Conservation (phyloP, 1,284 basidiomycete genomes). For the Ustilago nuda region DNA sequence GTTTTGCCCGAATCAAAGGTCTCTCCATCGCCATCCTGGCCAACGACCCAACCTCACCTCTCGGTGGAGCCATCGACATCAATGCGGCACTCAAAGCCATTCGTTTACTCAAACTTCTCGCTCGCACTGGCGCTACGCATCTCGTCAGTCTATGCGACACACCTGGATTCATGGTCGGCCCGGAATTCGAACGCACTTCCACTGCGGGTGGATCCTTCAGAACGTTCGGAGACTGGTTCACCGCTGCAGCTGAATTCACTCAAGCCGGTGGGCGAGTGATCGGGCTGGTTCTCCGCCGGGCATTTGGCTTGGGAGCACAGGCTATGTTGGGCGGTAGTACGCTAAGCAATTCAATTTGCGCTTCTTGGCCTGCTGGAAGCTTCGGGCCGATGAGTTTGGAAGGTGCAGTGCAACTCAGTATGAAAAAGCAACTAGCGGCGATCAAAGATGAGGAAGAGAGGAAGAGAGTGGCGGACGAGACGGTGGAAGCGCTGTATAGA, state of each 20-base stretch:
- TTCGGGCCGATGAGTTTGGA: constrained; percentile 53
- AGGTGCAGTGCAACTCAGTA: constrained; percentile 49
- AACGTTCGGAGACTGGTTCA: constrained; percentile 55
- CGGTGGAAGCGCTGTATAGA: constrained; percentile 46
- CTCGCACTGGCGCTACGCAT: constrained; percentile 36
- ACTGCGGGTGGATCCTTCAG: constrained; percentile 39
- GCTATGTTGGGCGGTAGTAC: constrained; percentile 53
- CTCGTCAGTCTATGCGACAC: constrained; percentile 53
- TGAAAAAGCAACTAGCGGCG: constrained; percentile 49
- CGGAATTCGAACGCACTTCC: constrained; percentile 31
- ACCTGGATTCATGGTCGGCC: constrained; percentile 59
- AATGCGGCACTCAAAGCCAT: constrained; percentile 47
- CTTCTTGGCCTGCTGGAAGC: constrained; percentile 42
- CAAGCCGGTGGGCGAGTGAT: constrained; percentile 43
- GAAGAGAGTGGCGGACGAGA: constrained; percentile 16
- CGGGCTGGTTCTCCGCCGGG: constrained; percentile 42
- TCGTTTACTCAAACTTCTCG: constrained; percentile 48
- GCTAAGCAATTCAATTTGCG: constrained; percentile 39
- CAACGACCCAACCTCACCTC: constrained; percentile 39
- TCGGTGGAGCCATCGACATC: constrained; percentile 56
- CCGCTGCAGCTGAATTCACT: constrained; percentile 27
- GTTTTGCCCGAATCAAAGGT: constrained; percentile 41
- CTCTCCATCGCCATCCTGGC: constrained; percentile 45
- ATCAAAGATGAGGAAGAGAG: constrained; percentile 34
- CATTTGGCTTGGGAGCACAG: constrained; percentile 54